phyloP scores from a whole-genome alignment of 2,329 filamentous ascomycete genomes.

The Fusarium bactridioides region DNA sequence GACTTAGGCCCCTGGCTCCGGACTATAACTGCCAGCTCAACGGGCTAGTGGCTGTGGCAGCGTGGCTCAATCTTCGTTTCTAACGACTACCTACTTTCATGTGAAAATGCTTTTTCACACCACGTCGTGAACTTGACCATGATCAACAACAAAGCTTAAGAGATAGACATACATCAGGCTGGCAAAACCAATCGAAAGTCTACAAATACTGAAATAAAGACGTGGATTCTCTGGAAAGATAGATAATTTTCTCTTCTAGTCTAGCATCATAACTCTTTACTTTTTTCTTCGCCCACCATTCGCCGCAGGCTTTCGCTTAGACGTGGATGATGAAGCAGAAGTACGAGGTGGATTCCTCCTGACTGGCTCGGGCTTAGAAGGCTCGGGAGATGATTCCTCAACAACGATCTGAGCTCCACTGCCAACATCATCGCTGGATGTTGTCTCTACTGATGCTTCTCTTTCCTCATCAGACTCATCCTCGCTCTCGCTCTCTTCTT shows the following conservation, averaged over 20 bases:
- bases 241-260: slow-evolving; percentile 12
- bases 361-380: slow-evolving; percentile 33
- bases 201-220: slow-evolving; percentile 21
- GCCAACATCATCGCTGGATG: slow-evolving; percentile 49
- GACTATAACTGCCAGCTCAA: not conserved
- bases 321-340: slow-evolving; percentile 43
- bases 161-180: slow-evolving; percentile 4
- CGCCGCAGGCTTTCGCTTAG: slow-evolving; percentile 51
- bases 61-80: slow-evolving; percentile 16
- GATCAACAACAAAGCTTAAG: not conserved
- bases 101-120: slow-evolving; percentile 12
- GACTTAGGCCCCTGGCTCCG: not conserved
- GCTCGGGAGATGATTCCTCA: slow-evolving; percentile 41
- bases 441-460: slow-evolving; percentile 43
- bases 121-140: not conserved
- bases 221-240: not conserved
- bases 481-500: slow-evolving; percentile 47
- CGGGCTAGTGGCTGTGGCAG: slow-evolving; percentile 10
- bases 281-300: slow-evolving; percentile 48
- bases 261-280: slow-evolving; percentile 30
- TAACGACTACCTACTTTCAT: slow-evolving; percentile 8
- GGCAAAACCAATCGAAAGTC: slow-evolving; percentile 20
- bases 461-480: slow-evolving; percentile 39
- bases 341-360: slow-evolving; percentile 51
- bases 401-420: slow-evolving; percentile 50